Conservation (phyloP, 2,329 filamentous ascomycete species). For the Fusarium xylarioides region DNA sequence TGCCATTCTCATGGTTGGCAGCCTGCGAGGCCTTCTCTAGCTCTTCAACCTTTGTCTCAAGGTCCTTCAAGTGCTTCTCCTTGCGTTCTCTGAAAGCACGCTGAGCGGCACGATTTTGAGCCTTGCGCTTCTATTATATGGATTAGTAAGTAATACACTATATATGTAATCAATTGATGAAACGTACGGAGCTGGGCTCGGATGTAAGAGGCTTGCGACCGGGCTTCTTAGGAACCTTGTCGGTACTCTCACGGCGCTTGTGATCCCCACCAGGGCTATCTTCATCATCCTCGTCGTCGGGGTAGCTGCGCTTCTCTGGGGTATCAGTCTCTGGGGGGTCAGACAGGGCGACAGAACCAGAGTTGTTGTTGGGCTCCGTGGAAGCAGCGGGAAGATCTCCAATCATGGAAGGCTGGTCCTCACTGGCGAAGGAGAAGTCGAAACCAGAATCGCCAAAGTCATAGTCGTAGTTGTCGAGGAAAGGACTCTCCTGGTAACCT, state of each 20-base stretch:
- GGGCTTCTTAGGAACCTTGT: slow-evolving; percentile 92
- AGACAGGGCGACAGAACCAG: slow-evolving; percentile 58
- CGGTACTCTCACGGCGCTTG: slow-evolving; percentile 83
- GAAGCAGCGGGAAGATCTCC: slow-evolving; percentile 68
- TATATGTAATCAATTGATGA: neutral
- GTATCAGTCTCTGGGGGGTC: slow-evolving; percentile 66
- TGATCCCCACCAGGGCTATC: slow-evolving; percentile 54
- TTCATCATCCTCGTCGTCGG: slow-evolving; percentile 75
- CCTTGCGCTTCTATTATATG: slow-evolving; percentile 81
- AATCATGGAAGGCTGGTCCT: slow-evolving; percentile 73
- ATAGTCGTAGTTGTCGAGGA: slow-evolving; percentile 79
- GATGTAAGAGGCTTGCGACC: slow-evolving; percentile 95
- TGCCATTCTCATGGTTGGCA: slow-evolving; percentile 84
- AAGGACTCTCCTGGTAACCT: slow-evolving; percentile 78
- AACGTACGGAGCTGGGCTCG: slow-evolving; percentile 91
- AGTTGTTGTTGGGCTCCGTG: slow-evolving; percentile 13
- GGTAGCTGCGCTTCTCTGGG: slow-evolving; percentile 77
- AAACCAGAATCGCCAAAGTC: slow-evolving; percentile 81
- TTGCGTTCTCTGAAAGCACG: slow-evolving; percentile 94
- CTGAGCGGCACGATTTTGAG: slow-evolving; percentile 92
- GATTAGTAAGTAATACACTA: slow-evolving; percentile 16
- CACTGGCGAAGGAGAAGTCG: slow-evolving; percentile 67
- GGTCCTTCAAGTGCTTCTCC: slow-evolving; percentile 86
- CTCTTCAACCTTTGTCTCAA: slow-evolving; percentile 80
- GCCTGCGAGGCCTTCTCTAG: slow-evolving; percentile 84